Evolutionary conservation across 23 red algal genomes (phyloP), one percentile per base, ranked within the genome.

Genomic region (Chondrus crispus): DNA sequence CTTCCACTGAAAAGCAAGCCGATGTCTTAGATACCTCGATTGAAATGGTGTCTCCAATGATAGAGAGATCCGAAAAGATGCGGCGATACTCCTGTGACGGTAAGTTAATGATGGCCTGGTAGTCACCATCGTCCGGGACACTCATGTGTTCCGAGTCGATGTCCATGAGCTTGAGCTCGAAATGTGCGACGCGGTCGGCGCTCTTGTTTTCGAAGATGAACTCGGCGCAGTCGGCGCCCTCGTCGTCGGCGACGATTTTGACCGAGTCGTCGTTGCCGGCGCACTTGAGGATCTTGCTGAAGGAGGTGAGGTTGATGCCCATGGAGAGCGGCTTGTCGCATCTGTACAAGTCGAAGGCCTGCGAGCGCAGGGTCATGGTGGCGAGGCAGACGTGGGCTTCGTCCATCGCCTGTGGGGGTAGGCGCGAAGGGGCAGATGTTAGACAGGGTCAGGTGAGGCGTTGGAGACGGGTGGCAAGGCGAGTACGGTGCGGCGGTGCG

Each of bases 131-230:
- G 41, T 98, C 95, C 0, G 96, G 96, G 45, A 98, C 85, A 68
- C 62, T 91, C 75, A 98, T 66, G 52, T 88, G 82, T 62, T 98
- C 96, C 76, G 85, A 94, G 81, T 98, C 96, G 5, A 98, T 98
- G 74, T 95, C 96, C 96, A 98, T 98, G 35, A 98, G 87, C 47
- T 96, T 98, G 33, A 98, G 71, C 75, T 98, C 88, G 79, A 98
- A 98, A 75, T 92, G 89, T 10, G 92, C 87, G 28, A 98, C 89
- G 51, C 96, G 93, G 75, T 98, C 96, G 16, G 81, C 88, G 12
- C 66, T 85, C 18, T 69, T 72, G 14, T 81, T 89, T 47, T 98
- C 96, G 71, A 98, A 98, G 44, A 98, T 85, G 88, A 98, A 94
- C 63, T 95, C 92, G 3, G 89, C 92, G 22, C 74, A 90, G 72